Evolutionary conservation across 2,329 filamentous ascomycete genomes (phyloP).

Genomic region (Hypoxylon sp.): DNA sequence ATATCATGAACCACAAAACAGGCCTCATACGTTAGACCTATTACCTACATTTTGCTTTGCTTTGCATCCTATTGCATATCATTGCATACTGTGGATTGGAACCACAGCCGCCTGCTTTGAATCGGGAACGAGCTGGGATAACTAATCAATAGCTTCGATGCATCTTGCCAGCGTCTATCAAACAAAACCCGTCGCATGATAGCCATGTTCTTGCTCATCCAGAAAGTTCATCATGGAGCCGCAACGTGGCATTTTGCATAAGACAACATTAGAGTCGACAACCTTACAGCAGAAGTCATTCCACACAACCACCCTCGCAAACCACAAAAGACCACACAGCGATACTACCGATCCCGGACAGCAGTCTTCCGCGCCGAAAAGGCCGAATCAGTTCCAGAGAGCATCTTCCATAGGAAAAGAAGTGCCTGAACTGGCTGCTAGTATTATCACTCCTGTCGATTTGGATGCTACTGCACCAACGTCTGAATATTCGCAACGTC

Average conservation of each 20-base stretch:
- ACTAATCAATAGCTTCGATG: slow-evolving; percentile 18
- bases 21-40: not conserved
- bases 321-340: slow-evolving; percentile 63
- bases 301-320: slow-evolving; percentile 60
- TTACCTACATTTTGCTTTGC: slow-evolving; percentile 14
- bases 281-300: slow-evolving; percentile 58
- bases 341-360: slow-evolving; percentile 36
- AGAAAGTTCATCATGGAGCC: slow-evolving; percentile 47
- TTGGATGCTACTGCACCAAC: slow-evolving; percentile 44
- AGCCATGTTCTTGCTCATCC: slow-evolving; percentile 1
- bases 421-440: slow-evolving; percentile 57
- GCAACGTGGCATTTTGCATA: slow-evolving; percentile 60
- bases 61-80: slow-evolving; percentile 22
- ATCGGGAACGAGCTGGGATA: not conserved
- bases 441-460: slow-evolving; percentile 62
- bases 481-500: slow-evolving; percentile 72
- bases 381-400: slow-evolving; percentile 49
- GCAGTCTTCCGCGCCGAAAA: slow-evolving; percentile 45
- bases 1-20: slow-evolving; percentile 11
- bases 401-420: slow-evolving; percentile 42
- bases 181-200: not conserved
- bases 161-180: slow-evolving; percentile 8
- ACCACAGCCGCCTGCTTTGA: slow-evolving; percentile 1
- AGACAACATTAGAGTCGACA: slow-evolving; percentile 67
- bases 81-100: slow-evolving; percentile 17